phyloP scores from a whole-genome alignment of 768 basidiomycete genomes.

The Artomyces pyxidatus region DNA sequence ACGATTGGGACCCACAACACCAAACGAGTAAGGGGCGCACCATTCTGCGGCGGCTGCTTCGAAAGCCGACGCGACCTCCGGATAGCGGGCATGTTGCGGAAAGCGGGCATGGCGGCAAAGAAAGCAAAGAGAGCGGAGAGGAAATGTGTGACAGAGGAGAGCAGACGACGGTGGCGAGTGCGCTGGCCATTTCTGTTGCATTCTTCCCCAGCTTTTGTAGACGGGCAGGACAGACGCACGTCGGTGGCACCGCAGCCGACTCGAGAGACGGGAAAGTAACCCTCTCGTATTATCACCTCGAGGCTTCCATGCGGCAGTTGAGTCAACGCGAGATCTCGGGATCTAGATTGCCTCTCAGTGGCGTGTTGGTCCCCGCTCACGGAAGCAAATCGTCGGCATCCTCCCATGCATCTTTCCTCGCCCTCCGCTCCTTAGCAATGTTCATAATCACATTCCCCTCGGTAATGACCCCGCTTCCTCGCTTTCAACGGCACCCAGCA shows the following conservation, averaged over 20 bases:
- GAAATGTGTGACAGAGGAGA: constrained; percentile 8
- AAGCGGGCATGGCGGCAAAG: constrained; percentile 23
- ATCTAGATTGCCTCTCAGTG: background rate
- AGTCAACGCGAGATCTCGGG: constrained; percentile 12
- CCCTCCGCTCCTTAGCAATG: background rate
- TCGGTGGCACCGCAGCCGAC: background rate
- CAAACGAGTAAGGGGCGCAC: constrained; percentile 10
- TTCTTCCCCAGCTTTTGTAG: background rate
- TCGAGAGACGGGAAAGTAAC: constrained; percentile 16
- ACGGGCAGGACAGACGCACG: constrained; percentile 2
- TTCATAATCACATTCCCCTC: background rate
- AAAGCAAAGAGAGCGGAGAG: constrained; percentile 1
- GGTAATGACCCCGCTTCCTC: background rate
- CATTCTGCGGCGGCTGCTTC: constrained; percentile 28
- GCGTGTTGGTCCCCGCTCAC: too few relatives aligned
- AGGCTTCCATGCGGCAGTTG: constrained; percentile 23
- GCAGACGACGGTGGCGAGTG: constrained; percentile 9
- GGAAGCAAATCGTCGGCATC: background rate
- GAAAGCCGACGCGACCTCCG: constrained; percentile 40
- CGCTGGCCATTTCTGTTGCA: background rate
- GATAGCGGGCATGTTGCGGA: constrained; percentile 19
- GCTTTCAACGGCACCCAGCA: background rate
- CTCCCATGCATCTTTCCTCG: background rate
- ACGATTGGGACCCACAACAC: constrained; percentile 16
- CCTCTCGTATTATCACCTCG: constrained; percentile 33